Base-by-base conservation (phyloP, 1,284 basidiomycete species). In the Fomitopsis schrenkii region DNA sequence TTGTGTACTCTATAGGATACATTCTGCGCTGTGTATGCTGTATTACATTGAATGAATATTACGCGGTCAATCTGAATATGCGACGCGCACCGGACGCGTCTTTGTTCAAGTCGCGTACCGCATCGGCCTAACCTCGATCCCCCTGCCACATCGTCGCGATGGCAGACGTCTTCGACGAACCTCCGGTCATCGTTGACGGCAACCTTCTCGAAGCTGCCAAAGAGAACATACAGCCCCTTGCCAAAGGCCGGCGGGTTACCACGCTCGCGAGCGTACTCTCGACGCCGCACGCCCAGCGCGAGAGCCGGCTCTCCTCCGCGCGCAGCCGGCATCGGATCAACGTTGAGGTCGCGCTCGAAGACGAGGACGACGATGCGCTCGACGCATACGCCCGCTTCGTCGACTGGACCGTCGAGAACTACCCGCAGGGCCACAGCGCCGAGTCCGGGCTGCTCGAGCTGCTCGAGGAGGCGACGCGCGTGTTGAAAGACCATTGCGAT, bases 141-240 rank as follows among this genome's bases (percentile, higher is more conserved):
- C 22, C 28, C 36, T 26, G 17, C 7, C 22, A 22, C 22, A 22
- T 44, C 19, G 38, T 46, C 33, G 59, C 58, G 55, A 67, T 68
- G 64, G n/a, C 62, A 28, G 72, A 74, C 64, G 69, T 70, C 12
- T 73, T 72, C 59, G 68, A 69, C 38, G 71, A 72, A 2, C 54
- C 60, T 14, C 68, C 72, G 1, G 60, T 67, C 15, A 83, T 92
- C 52, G 86, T 93, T 55, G 90, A 93, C 74, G 87, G 85, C 64
- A 90, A 91, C 68, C 77, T 92, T 1, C 79, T 93, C n/a, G 90
- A 92, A 69, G 89, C 89, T 2, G 83, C 88, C 5, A 93, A 93
- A 71, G 90, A 93, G 74, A 93, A 93, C 67, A 89, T 93, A 42
- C 90, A 90, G 70, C 90, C 89, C 52, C 80, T 93, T 15, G 88